Percentiles rank a stretch among this genome's conserved stretches.
These are phyloP conservation scores for Saccharomycopsis capsularis DNA, from an alignment of 805 yeast genomes.

Conservation along the genomic window DNA sequence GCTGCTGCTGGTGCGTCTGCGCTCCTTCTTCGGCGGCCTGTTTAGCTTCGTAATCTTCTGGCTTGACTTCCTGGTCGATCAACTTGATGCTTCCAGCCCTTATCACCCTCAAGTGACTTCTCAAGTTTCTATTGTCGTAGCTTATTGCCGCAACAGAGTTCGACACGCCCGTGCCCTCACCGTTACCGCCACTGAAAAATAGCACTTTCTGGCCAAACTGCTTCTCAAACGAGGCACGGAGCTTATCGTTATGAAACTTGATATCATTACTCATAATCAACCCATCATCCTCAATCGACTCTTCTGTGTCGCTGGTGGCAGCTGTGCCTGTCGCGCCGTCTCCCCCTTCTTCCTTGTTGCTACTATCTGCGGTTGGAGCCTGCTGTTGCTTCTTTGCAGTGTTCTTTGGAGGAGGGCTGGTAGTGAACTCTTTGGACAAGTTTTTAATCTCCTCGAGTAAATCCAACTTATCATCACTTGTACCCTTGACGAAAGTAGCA, in stretches of 20 bases:
- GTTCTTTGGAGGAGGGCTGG: neutral
- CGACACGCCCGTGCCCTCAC: neutral
- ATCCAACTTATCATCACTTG: neutral
- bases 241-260: conserved; percentile 4
- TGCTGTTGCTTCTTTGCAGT: neutral
- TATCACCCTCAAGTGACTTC: conserved; percentile 2
- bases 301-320: neutral
- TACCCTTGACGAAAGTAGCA: neutral
- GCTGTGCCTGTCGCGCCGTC: neutral
- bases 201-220: neutral
- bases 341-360: neutral
- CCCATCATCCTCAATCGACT: neutral
- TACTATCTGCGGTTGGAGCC: neutral
- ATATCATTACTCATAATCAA: neutral
- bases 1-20: neutral
- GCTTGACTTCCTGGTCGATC: neutral
- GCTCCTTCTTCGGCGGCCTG: neutral
- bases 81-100: conserved; percentile 3
- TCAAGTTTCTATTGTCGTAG: neutral
- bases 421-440: conserved; percentile 6
- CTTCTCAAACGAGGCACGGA: conserved; percentile 1
- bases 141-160: neutral
- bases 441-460: conserved; percentile 6
- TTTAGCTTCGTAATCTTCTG: neutral
- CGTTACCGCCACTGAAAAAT: neutral